Base-by-base conservation (phyloP, 2,329 filamentous ascomycete species). In the Fusarium sp. region DNA sequence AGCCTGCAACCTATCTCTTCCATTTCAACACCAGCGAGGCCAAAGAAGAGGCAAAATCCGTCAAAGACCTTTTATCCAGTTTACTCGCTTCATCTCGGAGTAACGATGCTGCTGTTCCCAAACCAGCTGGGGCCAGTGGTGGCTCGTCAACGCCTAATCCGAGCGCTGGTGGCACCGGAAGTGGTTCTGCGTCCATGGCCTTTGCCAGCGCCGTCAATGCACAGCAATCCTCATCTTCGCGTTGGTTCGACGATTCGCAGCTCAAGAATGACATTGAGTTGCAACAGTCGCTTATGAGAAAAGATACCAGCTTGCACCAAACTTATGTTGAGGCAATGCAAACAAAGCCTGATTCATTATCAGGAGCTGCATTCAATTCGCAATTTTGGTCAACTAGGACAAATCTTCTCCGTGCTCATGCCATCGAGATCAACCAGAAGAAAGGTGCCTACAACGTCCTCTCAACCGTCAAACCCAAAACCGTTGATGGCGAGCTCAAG, bases 381-480 rank as follows among this genome's bases (percentile, higher is more conserved):
- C 94, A 97, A 73, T 99, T 99, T 78, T 99, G 95, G 95, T 92
- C 92, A 2, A 92, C 92, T 2, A 85, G 96, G 41, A 85, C 93
- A 42, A 92, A 92, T 73, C 80, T 97, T 29, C 82, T 99, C 27
- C 90, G 95, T 11, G 90, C 94, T 0, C 91, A 97, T 77, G 93
- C 93, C 2, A 95, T 97, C 41, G 93, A 98, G 76, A 88, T 85
- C 51, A 88, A 86, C 56, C 96, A 99, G 78, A 90, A 88, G 67
- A 89, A 91, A 65, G 95, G 94, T 6, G 88, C 92, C 4, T 97
- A 97, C 77, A 98, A 99, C 68, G 93, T 98, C 7, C 81, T 99
- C 15, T 93, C 95, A 0, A 90, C 91, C 15, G 88, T 98, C 67
- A 97, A 96, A 72, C 90, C 91, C 7, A 71, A 73, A 6, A 76